A percentile compares a stretch with the other conserved stretches of the same genome.
phyloP scores from a whole-genome alignment of 768 basidiomycete genomes.

The Lactarius pseudohatsudake region DNA sequence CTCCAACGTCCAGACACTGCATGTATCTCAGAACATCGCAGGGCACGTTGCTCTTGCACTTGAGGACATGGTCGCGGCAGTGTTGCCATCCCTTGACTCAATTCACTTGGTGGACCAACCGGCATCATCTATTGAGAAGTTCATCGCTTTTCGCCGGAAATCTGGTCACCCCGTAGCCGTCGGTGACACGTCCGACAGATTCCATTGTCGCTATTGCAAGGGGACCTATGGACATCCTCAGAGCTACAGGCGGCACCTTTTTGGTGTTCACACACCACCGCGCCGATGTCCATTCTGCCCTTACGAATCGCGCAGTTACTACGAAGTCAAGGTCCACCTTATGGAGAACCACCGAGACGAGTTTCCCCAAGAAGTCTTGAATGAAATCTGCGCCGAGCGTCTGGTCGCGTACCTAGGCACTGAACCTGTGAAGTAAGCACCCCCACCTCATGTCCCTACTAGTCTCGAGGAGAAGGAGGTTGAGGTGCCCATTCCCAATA shows the following conservation, averaged over 20 bases:
- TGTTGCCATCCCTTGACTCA: too few species aligned
- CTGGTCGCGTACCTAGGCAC: background rate
- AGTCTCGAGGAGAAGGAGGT: slow-evolving; percentile 59
- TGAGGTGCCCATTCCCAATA: slow-evolving; percentile 2
- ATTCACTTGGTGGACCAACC: too few species aligned
- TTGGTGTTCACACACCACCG: background rate
- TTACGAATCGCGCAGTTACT: background rate
- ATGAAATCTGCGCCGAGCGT: background rate
- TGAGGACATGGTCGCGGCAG: too few species aligned
- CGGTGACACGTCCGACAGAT: background rate
- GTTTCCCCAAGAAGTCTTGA: background rate
- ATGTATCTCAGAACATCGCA: too few species aligned
- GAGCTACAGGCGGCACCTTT: background rate
- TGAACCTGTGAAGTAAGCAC: background rate
- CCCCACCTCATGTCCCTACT: too few species aligned
- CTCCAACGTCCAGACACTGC: too few species aligned
- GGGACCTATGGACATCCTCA: background rate
- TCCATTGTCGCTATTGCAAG: background rate
- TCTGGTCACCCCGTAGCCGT: too few species aligned
- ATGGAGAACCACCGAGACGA: background rate
- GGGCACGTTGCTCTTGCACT: too few species aligned
- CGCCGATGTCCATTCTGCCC: background rate
- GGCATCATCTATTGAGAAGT: too few species aligned
- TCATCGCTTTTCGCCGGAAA: too few species aligned
- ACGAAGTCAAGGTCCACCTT: background rate